Percentiles rank a stretch among this genome's conserved stretches.
Conservation (phyloP, 2,329 filamentous ascomycete species). For the Torrubiella hemipterigena region DNA sequence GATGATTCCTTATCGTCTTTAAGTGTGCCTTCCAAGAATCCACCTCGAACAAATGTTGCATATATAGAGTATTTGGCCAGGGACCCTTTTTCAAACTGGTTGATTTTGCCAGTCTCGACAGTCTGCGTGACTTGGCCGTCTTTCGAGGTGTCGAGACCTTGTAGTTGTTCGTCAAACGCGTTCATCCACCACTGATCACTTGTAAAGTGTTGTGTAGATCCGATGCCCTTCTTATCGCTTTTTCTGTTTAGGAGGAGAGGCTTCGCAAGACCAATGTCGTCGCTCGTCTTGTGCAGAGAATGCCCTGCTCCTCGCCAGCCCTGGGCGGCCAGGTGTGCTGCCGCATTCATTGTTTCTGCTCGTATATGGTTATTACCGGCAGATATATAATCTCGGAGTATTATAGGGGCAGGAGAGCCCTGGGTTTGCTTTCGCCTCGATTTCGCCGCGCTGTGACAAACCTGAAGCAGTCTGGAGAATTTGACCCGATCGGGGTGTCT, state of each 20-base stretch:
- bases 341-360: constrained; percentile 76
- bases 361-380: no score
- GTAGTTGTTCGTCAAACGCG: constrained; percentile 83
- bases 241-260: constrained; percentile 78
- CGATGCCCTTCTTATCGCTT: constrained; percentile 68
- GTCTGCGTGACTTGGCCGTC: constrained; percentile 45
- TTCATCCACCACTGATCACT: constrained; percentile 95
- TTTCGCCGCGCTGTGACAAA: no score
- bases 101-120: constrained; percentile 38
- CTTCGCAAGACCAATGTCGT: constrained; percentile 64
- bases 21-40: constrained; percentile 62
- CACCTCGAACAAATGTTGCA: constrained; percentile 73
- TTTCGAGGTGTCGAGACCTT: constrained; percentile 58
- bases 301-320: constrained; percentile 87
- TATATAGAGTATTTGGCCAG: constrained; percentile 58
- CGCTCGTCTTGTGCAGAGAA: constrained; percentile 65
- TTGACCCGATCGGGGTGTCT: no score
- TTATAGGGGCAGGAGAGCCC: no score
- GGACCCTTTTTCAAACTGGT: constrained; percentile 41
- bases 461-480: no score
- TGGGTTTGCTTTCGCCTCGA: no score
- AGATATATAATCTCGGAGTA: no score
- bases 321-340: constrained; percentile 70
- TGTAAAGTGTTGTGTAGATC: constrained; percentile 56
- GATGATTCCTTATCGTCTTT: constrained; percentile 14